phyloP scores from a whole-genome alignment of 495 filamentous ascomycete genomes.

The Daldinia caldariorum region DNA sequence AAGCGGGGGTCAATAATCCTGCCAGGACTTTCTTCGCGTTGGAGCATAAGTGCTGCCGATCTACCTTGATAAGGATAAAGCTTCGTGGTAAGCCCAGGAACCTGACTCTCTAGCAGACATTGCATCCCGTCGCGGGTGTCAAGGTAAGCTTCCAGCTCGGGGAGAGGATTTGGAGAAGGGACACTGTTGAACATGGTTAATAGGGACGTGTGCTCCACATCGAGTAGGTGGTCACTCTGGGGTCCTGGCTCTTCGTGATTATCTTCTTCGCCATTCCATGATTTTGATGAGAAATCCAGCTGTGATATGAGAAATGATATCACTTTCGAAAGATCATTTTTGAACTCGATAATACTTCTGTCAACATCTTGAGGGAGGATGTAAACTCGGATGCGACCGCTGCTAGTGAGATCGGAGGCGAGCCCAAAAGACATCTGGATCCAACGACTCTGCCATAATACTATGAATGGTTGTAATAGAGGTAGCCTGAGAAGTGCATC shows the following conservation, averaged over 20 bases:
- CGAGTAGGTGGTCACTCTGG: background rate
- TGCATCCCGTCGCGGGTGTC: constrained; percentile 70
- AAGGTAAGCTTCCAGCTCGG: constrained; percentile 61
- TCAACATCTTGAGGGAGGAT: constrained; percentile 74
- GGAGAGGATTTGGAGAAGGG: constrained; percentile 71
- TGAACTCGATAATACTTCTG: constrained; percentile 55
- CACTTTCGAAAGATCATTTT: constrained; percentile 54
- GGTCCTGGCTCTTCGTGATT: constrained; percentile 1
- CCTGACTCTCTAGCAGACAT: constrained; percentile 64
- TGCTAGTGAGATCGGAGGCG: constrained; percentile 17
- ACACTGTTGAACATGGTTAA: constrained; percentile 90
- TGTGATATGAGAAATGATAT: constrained; percentile 61
- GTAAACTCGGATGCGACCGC: constrained; percentile 65
- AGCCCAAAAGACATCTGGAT: constrained; percentile 54
- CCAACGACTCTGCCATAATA: constrained; percentile 51
- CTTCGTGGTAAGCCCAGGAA: constrained; percentile 70
- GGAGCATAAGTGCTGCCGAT: constrained; percentile 86
- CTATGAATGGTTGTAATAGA: constrained; percentile 39
- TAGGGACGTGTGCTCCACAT: constrained; percentile 66
- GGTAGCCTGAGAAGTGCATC: constrained; percentile 43
- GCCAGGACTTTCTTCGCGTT: constrained; percentile 75
- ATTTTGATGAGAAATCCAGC: constrained; percentile 64
- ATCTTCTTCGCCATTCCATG: constrained; percentile 63
- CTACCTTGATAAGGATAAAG: constrained; percentile 84
- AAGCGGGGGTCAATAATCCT: constrained; percentile 79